Evolutionary conservation across 192 early-diverging fungal species (phyloP), one percentile per base, ranked within the genome.

Genomic region (Coemansia sp.): DNA sequence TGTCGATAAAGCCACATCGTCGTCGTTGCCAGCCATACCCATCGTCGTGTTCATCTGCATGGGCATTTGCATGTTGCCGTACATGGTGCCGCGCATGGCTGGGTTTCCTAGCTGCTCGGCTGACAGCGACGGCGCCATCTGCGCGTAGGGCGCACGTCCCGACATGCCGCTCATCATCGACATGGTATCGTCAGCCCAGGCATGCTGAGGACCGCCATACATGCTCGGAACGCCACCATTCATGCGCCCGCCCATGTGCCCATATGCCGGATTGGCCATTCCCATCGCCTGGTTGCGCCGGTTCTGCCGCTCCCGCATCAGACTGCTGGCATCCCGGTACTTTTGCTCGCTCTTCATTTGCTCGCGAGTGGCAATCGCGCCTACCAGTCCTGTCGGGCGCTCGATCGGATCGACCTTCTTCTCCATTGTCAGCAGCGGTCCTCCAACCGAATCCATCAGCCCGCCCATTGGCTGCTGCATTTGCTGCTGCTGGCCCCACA

Each of bases 331-430:
- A 53, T 81, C 74, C 53, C 70, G 69, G 56, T 81, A 81, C 55
- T 81, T 81, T 57, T 73, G 69, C 61, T 73, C 66, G 61, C 64
- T 72, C 66, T 71, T 70, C 65, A 77, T 64, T 54, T 81, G 79
- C 70, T 81, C 74, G 40, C 73, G 74, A 21, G 63, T 73, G 44
- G 79, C 79, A 59, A 81, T 81, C 5, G 79, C 79, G 23, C 79
- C 79, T 6, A 81, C 79, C 39, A 81, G 63, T 3, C 79, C 79
- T 0, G 69, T 76, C 10, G 69, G 67, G 14, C 65, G 60, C 60
- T 72, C 64, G 10, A 69, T 73, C 14, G 74, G 74, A 49, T 81
- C 79, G 12, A 14, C 57, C 62, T 77, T 81, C 39, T 72, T 72
- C 43, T 81, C 69, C 8, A 81, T 51, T 17, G 70, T 77, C 53